Evolutionary conservation across 179 eudicot species (phyloP).

Genomic region (Drosera spatulata): DNA sequence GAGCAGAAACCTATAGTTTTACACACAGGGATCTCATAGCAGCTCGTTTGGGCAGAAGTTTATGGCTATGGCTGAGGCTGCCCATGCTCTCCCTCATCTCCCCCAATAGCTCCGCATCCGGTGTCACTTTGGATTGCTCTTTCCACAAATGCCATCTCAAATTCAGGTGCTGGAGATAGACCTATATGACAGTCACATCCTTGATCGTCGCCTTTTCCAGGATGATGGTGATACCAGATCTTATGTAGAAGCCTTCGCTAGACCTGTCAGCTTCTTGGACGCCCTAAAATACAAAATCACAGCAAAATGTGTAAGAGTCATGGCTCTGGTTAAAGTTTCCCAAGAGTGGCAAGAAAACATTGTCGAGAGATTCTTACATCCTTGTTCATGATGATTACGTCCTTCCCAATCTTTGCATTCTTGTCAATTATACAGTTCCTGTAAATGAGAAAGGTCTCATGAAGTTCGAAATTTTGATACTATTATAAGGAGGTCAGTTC

Average conservation of each 20-base stretch:
- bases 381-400: constrained; percentile 75
- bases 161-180: neutral
- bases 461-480: neutral
- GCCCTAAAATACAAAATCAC: constrained; percentile 17
- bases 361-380: constrained; percentile 42
- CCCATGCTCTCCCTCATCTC: neutral
- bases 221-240: constrained; percentile 73
- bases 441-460: constrained; percentile 1
- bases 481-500: too few relatives aligned
- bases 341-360: neutral
- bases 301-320: neutral
- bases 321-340: neutral
- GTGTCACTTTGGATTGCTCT: neutral
- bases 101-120: neutral
- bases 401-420: constrained; percentile 85
- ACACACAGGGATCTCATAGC: neutral
- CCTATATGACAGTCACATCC: constrained; percentile 66
- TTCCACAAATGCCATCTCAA: neutral
- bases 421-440: constrained; percentile 97
- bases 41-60: neutral
- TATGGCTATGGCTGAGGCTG: neutral
- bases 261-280: constrained; percentile 80
- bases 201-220: constrained; percentile 81
- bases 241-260: constrained; percentile 79
- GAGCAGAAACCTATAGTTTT: neutral